Conservation (phyloP, 1,284 basidiomycete genomes). For the Trichosporon coremiiforme region DNA sequence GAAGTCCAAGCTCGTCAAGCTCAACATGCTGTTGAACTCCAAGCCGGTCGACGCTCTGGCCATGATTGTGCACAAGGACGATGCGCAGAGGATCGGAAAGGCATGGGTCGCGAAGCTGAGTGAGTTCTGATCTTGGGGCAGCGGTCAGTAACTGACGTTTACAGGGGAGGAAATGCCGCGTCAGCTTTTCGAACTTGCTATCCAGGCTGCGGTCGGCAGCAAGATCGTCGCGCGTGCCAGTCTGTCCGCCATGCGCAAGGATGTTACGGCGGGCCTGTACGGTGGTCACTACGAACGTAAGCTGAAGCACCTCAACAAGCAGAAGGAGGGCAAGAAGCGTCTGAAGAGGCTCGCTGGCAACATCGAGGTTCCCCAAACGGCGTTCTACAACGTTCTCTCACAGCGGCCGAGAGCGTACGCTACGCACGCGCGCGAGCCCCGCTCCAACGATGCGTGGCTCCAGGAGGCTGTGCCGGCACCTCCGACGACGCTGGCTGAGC, state of each 20-base stretch:
- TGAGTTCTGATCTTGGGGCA: constrained; percentile 55
- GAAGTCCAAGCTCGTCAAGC: constrained; percentile 77
- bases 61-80: constrained; percentile 73
- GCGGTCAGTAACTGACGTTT: not conserved
- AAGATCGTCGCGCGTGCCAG: constrained; percentile 87
- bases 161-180: constrained; percentile 85
- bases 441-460: constrained; percentile 15
- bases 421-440: constrained; percentile 28
- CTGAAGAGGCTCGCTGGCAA: constrained; percentile 79
- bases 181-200: constrained; percentile 91
- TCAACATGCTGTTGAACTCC: constrained; percentile 82
- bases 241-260: constrained; percentile 81
- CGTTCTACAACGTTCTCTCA: constrained; percentile 81
- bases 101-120: constrained; percentile 88
- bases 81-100: constrained; percentile 70
- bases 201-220: constrained; percentile 75
- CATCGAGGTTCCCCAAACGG: constrained; percentile 85
- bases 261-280: constrained; percentile 92
- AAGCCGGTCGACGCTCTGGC: constrained; percentile 90
- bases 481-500: not conserved
- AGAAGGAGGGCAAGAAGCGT: constrained; percentile 84
- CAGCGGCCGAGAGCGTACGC: constrained; percentile 53
- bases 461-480: not conserved
- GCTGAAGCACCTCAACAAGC: constrained; percentile 85
- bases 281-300: constrained; percentile 92